Base-by-base conservation (phyloP, 768 basidiomycete genomes). In the Psilocybe tampanensis region DNA sequence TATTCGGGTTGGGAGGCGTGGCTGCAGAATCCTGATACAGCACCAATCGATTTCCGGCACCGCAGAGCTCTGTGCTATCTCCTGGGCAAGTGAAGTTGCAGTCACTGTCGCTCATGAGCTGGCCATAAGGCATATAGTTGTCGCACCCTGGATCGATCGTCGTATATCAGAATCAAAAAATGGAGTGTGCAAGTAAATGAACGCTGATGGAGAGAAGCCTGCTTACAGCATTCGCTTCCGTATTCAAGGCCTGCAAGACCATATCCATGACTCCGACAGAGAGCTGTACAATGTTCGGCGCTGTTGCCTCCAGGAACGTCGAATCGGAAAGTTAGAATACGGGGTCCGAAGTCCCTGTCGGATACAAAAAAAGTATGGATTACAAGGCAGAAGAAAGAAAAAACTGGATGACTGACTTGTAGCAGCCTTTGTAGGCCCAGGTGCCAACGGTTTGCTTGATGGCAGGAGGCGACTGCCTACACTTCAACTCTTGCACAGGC, bases 71-170 rank as follows among this genome's bases (percentile, higher is more conserved):
- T 6, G 65, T 60, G 22, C 73, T 33, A 56, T 82, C 68, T 0
- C 82, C 82, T 0, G 69, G 69, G 61, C 82, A 84, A 12, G 74
- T 57, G 65, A 77, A 74, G 57, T 69, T 73, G 53, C 82, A 84
- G 36, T 80, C 72, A 2, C 52, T 54, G 43, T 62, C 61, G 23
- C 49, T 50, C 41, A 52, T 53, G 2, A 56, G 8, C 11, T 55
- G 47, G 8, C 50, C 52, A 9, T 56, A 53, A 9, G 61, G 58
- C 61, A 62, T 50, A 47, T 59, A 62, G 63, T 82, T 74, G 42
- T 77, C 80, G 45, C 81, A 82, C 58, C 78, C 80, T 82, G 44
- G 9, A 4, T 9, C 9, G 29, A 33, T 33, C 26, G 21, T 3
- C 12, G 13, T 24, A 15, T 13, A 39, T n/a, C 36, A 39, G 12